Conservation (phyloP, 306 rosid species). For the Vigna trinervia region DNA sequence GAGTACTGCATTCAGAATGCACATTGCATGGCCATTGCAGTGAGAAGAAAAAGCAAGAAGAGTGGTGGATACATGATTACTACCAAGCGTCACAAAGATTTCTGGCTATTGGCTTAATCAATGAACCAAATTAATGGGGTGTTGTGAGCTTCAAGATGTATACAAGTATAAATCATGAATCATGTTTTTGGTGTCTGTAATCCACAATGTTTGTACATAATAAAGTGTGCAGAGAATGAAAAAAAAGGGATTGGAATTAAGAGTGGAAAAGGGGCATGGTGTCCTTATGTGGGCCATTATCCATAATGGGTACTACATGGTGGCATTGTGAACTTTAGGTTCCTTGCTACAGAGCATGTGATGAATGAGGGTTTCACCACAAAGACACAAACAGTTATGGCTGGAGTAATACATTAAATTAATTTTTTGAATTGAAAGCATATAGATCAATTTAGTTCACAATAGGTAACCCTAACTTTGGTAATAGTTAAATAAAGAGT, state of each 20-base stretch:
- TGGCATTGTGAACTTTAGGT: constrained; percentile 4
- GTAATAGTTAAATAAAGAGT: too few relatives aligned
- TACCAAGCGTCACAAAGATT: constrained; percentile 94
- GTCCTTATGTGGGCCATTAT: constrained; percentile 47
- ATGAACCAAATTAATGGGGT: neutral
- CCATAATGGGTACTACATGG: constrained; percentile 22
- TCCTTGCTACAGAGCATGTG: constrained; percentile 8
- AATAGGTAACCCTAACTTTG: neutral
- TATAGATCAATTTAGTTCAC: neutral
- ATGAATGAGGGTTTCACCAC: constrained; percentile 1
- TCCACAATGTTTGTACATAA: constrained; percentile 55
- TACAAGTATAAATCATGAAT: constrained; percentile 1
- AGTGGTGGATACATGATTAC: constrained; percentile 94
- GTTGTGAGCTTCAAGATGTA: constrained; percentile 22
- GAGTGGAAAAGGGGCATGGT: constrained; percentile 45
- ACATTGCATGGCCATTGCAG: constrained; percentile 93
- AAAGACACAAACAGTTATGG: neutral
- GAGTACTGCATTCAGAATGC: constrained; percentile 94
- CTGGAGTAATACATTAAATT: neutral
- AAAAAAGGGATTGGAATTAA: constrained; percentile 26
- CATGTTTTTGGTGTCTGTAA: constrained; percentile 40
- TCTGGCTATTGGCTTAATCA: constrained; percentile 88
- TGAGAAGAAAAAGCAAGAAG: constrained; percentile 82
- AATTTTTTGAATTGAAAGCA: neutral
- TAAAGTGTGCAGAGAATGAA: constrained; percentile 47